Evolutionary conservation across 202 grass and related monocot genomes (phyloP), one percentile per base, ranked within the genome.

Genomic region (Digitaria exilis): DNA sequence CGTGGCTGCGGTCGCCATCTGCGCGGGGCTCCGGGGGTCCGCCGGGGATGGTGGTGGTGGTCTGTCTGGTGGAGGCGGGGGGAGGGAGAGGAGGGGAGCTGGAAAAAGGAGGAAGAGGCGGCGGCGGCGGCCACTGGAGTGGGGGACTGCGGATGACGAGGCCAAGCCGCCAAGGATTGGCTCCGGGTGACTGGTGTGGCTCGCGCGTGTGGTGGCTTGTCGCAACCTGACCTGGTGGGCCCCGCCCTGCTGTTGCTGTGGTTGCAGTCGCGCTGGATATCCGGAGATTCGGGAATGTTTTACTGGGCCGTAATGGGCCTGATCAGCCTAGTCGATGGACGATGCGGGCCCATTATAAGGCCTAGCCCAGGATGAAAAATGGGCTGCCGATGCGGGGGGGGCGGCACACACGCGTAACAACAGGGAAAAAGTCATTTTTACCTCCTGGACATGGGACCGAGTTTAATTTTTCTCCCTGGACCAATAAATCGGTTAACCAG

Each of bases 1-100:
- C 44, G 87, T 85, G 3, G 82, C 84, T 72, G 67, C 89, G 60
- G 78, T 88, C 30, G 89, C 86, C 89, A 91, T 88, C 54, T 19
- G 52, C 69, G 42, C 5, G 63, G 24, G 67, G 8, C 61, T 18
- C n/a, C n/a, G n/a, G 61, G 51, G 65, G 5, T n/a, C 42, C 73
- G 73, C 41, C 15, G 73, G 68, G 8, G 17, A 72, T 18, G 7
- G 57, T 14, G 64, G 35, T 50, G 77, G 55, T 21, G 37, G 35
- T n/a, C n/a, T n/a, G 8, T 29, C 17, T 13, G 41, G 21, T 0
- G 72, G 24, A 65, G 7, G 63, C 5, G 67, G 58, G 18, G 49
- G 58, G 11, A 8, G 2, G 11, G 71, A 21, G 22, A n/a, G 63
- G 21, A 18, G 30, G 62, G 13, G 46, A 15, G 14, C 4, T 24